These are phyloP conservation scores for Tetrapisispora taiwanensis DNA, from an alignment of 805 yeast species.

Conservation along the genomic window DNA sequence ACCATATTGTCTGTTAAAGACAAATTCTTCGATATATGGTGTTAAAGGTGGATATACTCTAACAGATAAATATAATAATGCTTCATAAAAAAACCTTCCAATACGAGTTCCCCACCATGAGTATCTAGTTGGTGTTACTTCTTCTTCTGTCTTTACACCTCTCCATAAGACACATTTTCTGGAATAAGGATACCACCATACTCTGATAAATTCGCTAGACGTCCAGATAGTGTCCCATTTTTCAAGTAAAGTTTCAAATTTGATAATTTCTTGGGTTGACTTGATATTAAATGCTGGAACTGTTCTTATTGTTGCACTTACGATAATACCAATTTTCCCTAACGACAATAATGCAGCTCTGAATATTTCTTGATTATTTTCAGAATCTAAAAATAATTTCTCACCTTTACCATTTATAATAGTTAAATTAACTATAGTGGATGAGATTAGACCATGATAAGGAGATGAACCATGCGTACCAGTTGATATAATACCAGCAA, in stretches of 20 bases:
- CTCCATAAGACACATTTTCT: constrained; percentile 83
- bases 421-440: constrained; percentile 72
- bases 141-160: constrained; percentile 64
- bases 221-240: constrained; percentile 78
- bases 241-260: constrained; percentile 61
- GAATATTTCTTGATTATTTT: constrained; percentile 58
- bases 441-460: constrained; percentile 81
- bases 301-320: constrained; percentile 72
- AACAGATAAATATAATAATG: constrained; percentile 70
- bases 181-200: constrained; percentile 97
- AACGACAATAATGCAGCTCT: constrained; percentile 75
- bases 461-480: constrained; percentile 97
- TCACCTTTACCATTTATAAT: constrained; percentile 72
- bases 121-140: constrained; percentile 50
- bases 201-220: constrained; percentile 78
- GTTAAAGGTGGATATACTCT: constrained; percentile 65
- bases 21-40: constrained; percentile 75
- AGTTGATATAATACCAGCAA: constrained; percentile 92
- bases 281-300: constrained; percentile 76
- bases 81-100: constrained; percentile 74
- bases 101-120: constrained; percentile 79
- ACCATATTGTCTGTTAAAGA: constrained; percentile 79
- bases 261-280: constrained; percentile 71
- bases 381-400: constrained; percentile 37
- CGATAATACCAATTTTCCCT: constrained; percentile 87